phyloP scores from a whole-genome alignment of 2,329 filamentous ascomycete genomes.

The Malbranchea zuffiana region DNA sequence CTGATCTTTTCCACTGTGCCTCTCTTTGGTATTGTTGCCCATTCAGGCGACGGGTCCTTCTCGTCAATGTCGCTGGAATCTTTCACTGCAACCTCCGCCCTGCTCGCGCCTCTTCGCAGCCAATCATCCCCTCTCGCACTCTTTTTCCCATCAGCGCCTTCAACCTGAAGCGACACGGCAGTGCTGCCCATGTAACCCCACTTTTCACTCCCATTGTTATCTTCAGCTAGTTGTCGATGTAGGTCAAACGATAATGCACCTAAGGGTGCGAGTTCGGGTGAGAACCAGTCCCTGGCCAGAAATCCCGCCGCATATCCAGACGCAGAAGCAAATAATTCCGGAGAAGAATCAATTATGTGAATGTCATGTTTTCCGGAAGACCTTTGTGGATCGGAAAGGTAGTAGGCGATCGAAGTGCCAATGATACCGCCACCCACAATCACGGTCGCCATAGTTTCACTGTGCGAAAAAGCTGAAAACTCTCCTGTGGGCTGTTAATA shows the following conservation, averaged over 20 bases:
- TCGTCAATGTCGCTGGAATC: constrained; percentile 26
- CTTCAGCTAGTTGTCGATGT: constrained; percentile 53
- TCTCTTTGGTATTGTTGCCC: constrained; percentile 48
- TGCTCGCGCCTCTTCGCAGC: constrained; percentile 53
- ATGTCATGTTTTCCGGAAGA: constrained; percentile 31
- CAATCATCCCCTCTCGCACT: constrained; percentile 50
- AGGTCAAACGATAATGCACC: constrained; percentile 59
- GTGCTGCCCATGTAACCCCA: constrained; percentile 53
- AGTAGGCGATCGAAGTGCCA: constrained; percentile 60
- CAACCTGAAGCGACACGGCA: constrained; percentile 44
- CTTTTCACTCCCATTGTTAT: constrained; percentile 45
- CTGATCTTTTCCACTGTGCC: constrained; percentile 53
- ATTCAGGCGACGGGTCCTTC: constrained; percentile 36
- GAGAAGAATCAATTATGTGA: constrained; percentile 48
- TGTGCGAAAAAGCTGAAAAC: no score
- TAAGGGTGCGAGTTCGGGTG: constrained; percentile 45
- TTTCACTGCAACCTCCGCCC: constrained; percentile 43
- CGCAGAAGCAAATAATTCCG: constrained; percentile 58
- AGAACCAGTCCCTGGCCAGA: constrained; percentile 62
- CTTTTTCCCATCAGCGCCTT: constrained; percentile 27
- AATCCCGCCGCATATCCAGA: constrained; percentile 67
- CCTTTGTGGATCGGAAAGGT: constrained; percentile 43
- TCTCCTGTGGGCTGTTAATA: no score
- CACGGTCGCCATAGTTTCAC: constrained; percentile 43
- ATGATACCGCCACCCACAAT: constrained; percentile 63